phyloP scores from a whole-genome alignment of 257 asterid genomes.

The Salvia splendens region DNA sequence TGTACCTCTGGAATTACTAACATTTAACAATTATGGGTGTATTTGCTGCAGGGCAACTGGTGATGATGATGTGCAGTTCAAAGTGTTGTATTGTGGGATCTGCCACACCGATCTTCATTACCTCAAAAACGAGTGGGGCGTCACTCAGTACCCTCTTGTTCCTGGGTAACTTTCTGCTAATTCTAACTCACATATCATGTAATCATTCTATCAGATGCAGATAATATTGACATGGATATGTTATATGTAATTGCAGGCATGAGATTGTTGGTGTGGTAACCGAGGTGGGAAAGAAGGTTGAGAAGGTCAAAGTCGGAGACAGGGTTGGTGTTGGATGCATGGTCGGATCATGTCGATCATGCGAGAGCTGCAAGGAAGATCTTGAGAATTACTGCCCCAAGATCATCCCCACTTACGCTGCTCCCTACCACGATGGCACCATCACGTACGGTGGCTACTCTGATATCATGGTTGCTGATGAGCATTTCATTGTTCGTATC shows the following conservation, averaged over 20 bases:
- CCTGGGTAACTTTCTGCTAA: slow-evolving; percentile 33
- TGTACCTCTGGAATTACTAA: too few species aligned
- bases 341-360: slow-evolving; percentile 48
- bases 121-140: slow-evolving; percentile 47
- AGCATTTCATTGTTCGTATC: slow-evolving; percentile 44
- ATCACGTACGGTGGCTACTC: slow-evolving; percentile 53
- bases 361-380: slow-evolving; percentile 38
- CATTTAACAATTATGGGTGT: too few species aligned
- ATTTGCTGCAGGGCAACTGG: slow-evolving; percentile 42
- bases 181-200: too few species aligned
- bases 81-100: slow-evolving; percentile 46
- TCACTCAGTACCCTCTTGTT: slow-evolving; percentile 40
- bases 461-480: slow-evolving; percentile 41
- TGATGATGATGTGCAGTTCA: slow-evolving; percentile 47
- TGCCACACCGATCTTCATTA: slow-evolving; percentile 56
- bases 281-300: slow-evolving; percentile 58
- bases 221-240: too few species aligned
- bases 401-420: slow-evolving; percentile 26
- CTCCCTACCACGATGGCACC: slow-evolving; percentile 33
- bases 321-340: slow-evolving; percentile 65
- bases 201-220: too few species aligned
- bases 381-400: slow-evolving; percentile 51
- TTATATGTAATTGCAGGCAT: slow-evolving; percentile 43
- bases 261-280: slow-evolving; percentile 67
- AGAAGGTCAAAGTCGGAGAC: slow-evolving; percentile 56